Base-by-base conservation (phyloP, 495 filamentous ascomycete genomes). In the Aspergillus cavernicola region DNA sequence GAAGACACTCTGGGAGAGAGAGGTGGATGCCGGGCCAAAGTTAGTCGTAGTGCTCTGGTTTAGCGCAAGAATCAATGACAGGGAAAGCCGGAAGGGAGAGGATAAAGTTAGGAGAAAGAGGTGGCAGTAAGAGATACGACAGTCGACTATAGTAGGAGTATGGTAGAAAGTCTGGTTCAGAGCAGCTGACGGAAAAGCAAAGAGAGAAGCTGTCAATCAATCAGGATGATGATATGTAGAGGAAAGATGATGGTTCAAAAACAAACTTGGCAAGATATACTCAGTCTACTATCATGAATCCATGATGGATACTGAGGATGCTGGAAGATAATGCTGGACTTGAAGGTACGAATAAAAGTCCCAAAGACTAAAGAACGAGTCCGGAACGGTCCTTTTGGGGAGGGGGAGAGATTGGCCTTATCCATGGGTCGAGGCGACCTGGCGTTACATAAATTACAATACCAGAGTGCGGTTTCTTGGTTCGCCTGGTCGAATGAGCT, bases 21-120 rank as follows among this genome's bases (percentile, higher is more conserved):
- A 29, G 48, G 55, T 51, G 38, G 38, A 57, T 53, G 42, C 40
- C 24, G 50, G 44, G 37, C 44, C 35, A 47, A 20, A 47, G 44
- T 36, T 19, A 38, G 50, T 53, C 33, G 32, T 36, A 36, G 19
- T 23, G 16, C 18, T 40, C 38, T n/a, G 18, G 36, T 16, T 38
- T 46, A 46, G 43, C 43, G 43, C 43, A n/a, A 46, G 43, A 31
- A 24, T 39, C 52, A 58, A 45, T 57, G 55, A 51, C 56, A 56
- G 61, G 63, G 63, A 67, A 29, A 64, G 62, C 56, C 60, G 63
- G 57, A 64, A 60, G 58, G n/a, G 40, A 37, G 35, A 23, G 38
- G 40, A 47, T 47, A 38, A 19, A 50, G 53, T 47, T 50, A 53
- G 29, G 36, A 45, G 19, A 24, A 9, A 46, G 28, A 46, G 42